A percentile compares a stretch with the other conserved stretches of the same genome.
These are phyloP conservation scores for Schizosaccharomyces lindneri DNA, from an alignment of 805 yeast genomes.

Conservation along the genomic window DNA sequence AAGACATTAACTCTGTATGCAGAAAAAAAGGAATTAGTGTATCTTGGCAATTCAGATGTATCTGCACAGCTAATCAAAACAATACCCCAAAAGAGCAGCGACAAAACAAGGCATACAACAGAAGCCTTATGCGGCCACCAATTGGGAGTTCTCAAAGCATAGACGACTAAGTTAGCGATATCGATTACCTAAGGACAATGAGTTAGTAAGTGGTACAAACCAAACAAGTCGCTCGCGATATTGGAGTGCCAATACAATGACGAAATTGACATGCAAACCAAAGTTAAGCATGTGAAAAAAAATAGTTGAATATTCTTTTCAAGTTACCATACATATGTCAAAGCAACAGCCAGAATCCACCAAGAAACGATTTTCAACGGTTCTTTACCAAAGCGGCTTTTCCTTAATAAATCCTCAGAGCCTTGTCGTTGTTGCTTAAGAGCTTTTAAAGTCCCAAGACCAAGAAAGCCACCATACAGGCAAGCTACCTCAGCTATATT, in stretches of 20 bases:
- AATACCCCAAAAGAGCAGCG: background rate
- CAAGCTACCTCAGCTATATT: background rate
- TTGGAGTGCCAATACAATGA: background rate
- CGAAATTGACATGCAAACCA: background rate
- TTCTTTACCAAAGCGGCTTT: background rate
- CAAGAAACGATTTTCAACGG: background rate
- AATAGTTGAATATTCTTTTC: no score
- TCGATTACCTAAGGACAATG: background rate
- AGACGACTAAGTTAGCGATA: background rate
- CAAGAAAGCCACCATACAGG: background rate
- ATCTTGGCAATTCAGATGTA: background rate
- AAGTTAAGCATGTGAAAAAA: background rate
- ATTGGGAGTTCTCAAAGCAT: background rate
- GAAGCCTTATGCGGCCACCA: background rate
- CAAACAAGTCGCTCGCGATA: background rate
- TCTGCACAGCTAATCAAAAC: background rate
- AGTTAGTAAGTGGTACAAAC: background rate
- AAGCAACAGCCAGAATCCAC: background rate
- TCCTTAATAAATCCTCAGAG: background rate
- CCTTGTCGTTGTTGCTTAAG: background rate
- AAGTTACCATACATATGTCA: background rate
- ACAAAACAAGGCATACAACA: background rate
- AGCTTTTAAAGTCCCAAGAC: background rate
- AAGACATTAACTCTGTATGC: background rate
- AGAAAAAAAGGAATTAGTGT: background rate